A percentile compares a stretch with the other conserved stretches of the same genome.
phyloP scores from a whole-genome alignment of 2,329 filamentous ascomycete genomes.

The Trichophyton verrucosum region DNA sequence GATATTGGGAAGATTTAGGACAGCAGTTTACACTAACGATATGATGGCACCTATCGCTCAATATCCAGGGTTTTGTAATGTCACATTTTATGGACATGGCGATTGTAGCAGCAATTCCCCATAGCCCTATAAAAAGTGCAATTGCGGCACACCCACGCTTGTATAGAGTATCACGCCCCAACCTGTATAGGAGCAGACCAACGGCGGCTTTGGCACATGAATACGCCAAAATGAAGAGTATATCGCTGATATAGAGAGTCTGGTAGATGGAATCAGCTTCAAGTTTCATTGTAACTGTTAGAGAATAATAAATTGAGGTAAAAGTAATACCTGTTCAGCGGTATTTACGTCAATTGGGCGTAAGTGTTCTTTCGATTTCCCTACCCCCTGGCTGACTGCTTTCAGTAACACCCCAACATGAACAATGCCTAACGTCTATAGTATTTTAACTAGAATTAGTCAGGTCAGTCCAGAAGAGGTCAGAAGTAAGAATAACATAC shows the following conservation, averaged over 20 bases:
- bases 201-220: conserved; percentile 20
- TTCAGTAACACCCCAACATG: conserved; percentile 9
- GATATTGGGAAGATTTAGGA: not conserved
- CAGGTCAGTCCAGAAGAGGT: not conserved
- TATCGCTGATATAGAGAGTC: conserved; percentile 7
- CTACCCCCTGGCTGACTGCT: conserved; percentile 6
- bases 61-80: conserved; percentile 5
- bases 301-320: not conserved
- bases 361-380: conserved; percentile 5
- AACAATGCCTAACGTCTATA: conserved; percentile 5
- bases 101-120: conserved; percentile 16
- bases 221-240: conserved; percentile 19
- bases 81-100: conserved; percentile 14
- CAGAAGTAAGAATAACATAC: conserved; percentile 8
- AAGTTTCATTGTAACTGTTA: not conserved
- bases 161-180: conserved; percentile 15
- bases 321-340: conserved; percentile 5
- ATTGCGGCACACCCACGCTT: conserved; percentile 8
- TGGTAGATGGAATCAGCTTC: not conserved
- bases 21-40: conserved; percentile 2
- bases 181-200: conserved; percentile 19
- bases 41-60: conserved; percentile 6
- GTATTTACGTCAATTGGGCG: not conserved
- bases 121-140: conserved; percentile 12
- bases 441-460: not conserved